These are phyloP conservation scores for Apiospora malaysiana DNA, from an alignment of 2,329 filamentous ascomycete genomes.

Conservation along the genomic window DNA sequence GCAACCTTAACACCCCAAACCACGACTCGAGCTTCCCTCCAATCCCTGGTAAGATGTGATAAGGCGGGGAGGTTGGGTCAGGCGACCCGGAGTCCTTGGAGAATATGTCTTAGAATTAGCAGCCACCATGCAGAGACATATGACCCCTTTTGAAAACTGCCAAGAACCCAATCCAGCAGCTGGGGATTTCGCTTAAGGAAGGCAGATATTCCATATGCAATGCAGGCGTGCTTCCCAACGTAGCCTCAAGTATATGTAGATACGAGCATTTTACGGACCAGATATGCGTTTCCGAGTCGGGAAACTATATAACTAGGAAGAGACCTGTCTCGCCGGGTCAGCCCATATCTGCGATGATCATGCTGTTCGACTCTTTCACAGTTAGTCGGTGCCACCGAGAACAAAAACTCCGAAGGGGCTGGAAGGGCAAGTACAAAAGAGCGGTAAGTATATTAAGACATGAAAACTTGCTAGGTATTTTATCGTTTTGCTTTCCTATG, in stretches of 20 bases:
- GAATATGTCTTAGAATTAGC: neutral
- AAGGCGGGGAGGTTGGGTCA: neutral
- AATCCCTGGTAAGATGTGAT: neutral
- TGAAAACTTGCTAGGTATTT: constrained; percentile 1
- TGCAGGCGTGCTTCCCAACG: neutral
- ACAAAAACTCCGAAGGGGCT: neutral
- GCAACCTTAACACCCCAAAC: neutral
- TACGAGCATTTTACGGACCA: neutral
- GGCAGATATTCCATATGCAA: neutral
- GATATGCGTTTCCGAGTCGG: neutral
- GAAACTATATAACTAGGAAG: neutral
- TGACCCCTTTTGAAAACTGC: constrained; percentile 1
- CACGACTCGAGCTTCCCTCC: no score
- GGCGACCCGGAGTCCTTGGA: neutral
- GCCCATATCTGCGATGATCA: neutral
- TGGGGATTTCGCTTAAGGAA: neutral
- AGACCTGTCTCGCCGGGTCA: neutral
- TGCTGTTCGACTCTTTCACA: neutral
- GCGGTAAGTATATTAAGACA: neutral
- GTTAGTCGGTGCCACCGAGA: neutral
- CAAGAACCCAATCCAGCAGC: neutral
- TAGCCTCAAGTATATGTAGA: neutral
- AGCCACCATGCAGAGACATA: neutral
- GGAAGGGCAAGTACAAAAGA: neutral
- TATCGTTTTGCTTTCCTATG: neutral